phyloP scores from a whole-genome alignment of 2,329 filamentous ascomycete species.

The Venturiaceae sp. region DNA sequence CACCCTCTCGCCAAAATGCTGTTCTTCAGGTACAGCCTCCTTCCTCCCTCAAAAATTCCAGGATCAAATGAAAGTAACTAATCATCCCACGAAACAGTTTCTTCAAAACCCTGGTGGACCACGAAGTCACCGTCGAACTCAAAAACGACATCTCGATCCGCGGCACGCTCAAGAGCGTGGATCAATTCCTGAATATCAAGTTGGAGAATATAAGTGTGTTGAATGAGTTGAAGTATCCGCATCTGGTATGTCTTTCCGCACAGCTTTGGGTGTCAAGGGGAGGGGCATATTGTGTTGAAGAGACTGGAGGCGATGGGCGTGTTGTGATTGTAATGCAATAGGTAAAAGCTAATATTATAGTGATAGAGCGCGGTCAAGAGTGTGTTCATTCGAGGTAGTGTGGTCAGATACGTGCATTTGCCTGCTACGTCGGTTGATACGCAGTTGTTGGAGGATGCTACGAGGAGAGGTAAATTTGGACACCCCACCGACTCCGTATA shows the following conservation, averaged over 20 bases:
- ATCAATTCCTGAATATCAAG: slow-evolving; percentile 25
- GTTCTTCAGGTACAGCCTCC: slow-evolving; percentile 7
- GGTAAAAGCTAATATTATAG: neutral
- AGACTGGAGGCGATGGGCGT: neutral
- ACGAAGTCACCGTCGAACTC: slow-evolving; percentile 94
- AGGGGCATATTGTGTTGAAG: neutral
- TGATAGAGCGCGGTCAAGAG: slow-evolving; percentile 73
- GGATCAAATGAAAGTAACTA: neutral
- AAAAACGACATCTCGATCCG: slow-evolving; percentile 99
- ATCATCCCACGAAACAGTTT: neutral
- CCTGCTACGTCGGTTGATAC: slow-evolving; percentile 76
- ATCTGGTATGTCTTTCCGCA: slow-evolving; percentile 51
- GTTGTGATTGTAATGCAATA: neutral
- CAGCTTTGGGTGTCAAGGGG: neutral
- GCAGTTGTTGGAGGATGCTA: slow-evolving; percentile 81
- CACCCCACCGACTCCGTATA: neutral
- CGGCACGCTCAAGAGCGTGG: slow-evolving; percentile 64
- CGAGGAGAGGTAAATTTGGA: slow-evolving; percentile 65
- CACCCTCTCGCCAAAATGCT: slow-evolving; percentile 5
- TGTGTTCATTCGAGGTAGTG: slow-evolving; percentile 88
- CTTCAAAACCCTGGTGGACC: slow-evolving; percentile 85
- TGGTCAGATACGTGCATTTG: slow-evolving; percentile 86
- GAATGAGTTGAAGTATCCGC: slow-evolving; percentile 89
- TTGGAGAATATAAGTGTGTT: slow-evolving; percentile 89
- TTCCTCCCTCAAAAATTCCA: neutral